Base-by-base conservation (phyloP, 768 basidiomycete species). In the Tricholoma hemisulphureum region DNA sequence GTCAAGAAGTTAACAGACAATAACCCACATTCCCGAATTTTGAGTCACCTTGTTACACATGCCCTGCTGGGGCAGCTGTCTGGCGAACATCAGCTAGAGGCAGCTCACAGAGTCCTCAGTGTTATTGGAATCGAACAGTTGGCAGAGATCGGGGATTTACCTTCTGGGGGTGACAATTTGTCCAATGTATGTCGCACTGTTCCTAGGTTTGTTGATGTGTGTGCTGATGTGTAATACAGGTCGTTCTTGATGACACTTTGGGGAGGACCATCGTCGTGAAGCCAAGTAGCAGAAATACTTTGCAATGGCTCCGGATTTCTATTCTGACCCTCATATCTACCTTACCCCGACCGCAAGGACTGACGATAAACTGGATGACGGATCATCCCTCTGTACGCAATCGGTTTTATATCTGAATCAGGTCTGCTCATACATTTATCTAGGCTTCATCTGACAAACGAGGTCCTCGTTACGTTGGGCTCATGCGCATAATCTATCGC, bases 401-500 rank as follows among this genome's bases (percentile, higher is more conserved):
- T n/a, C 31, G 11, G 31, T 41, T 16, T n/a, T 23, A 6, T 2
- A 11, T 13, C 10, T n/a, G 26, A 45, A 7, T 24, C 4, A 21
- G 21, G 11, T 39, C 59, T 10, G 56, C 31, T 7, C 32, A 26
- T 18, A 8, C 18, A 8, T 20, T n/a, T 48, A 29, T 43, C 31
- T n/a, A 63, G 64, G 49, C 2, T 8, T 20, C 57, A 18, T 53
- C 56, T 11, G 61, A 65, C 37, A 64, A 67, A 13, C 56, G 69
- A 31, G 71, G 74, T 13, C 60, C 70, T 18, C 73, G 69, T 24
- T 93, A 87, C 64, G 77, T 87, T 21, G 64, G 70, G n/a, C 77
- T 93, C 56, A 80, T 86, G 72, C 81, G 85, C 28, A 68, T 73
- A 11, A 69, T 93, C 4, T 98, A 97, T 72, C 70, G 65, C 16